Evolutionary conservation across 192 early-diverging fungal species (phyloP).

Genomic region (Spizellomyces punctatus): DNA sequence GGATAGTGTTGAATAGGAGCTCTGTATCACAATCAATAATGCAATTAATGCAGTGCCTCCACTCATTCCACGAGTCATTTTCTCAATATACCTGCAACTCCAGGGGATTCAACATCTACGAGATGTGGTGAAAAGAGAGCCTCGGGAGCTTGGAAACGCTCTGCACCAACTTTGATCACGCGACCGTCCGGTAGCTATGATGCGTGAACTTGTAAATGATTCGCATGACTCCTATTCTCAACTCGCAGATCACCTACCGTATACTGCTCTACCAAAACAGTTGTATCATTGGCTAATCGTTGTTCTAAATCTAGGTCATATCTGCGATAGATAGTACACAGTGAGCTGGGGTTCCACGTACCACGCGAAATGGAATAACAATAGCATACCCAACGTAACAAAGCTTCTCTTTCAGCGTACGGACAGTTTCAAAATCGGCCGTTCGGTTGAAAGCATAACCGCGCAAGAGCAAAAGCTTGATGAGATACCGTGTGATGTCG

Average conservation of each 20-base stretch:
- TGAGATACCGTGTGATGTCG: constrained; percentile 94
- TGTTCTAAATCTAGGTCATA: constrained; percentile 94
- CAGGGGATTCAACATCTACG: constrained; percentile 90
- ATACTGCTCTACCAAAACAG: constrained; percentile 93
- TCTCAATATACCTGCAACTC: constrained; percentile 79
- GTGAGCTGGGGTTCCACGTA: background rate
- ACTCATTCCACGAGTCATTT: constrained; percentile 2
- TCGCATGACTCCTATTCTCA: background rate
- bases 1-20: constrained; percentile 89
- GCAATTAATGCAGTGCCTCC: background rate
- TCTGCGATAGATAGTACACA: constrained; percentile 42
- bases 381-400: constrained; percentile 87
- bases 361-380: background rate
- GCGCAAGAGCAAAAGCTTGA: constrained; percentile 90
- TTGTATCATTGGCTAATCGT: constrained; percentile 95
- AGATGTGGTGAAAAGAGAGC: constrained; percentile 98
- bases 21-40: constrained; percentile 54
- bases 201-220: background rate
- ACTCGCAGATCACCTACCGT: constrained; percentile 56
- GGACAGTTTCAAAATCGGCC: constrained; percentile 97
- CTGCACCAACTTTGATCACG: constrained; percentile 97
- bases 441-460: constrained; percentile 98
- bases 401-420: constrained; percentile 96
- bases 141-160: constrained; percentile 98
- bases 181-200: constrained; percentile 93